Percentiles rank a stretch among this genome's conserved stretches.
phyloP scores from a whole-genome alignment of 2,329 filamentous ascomycete species.

The Thelonectria discophora region DNA sequence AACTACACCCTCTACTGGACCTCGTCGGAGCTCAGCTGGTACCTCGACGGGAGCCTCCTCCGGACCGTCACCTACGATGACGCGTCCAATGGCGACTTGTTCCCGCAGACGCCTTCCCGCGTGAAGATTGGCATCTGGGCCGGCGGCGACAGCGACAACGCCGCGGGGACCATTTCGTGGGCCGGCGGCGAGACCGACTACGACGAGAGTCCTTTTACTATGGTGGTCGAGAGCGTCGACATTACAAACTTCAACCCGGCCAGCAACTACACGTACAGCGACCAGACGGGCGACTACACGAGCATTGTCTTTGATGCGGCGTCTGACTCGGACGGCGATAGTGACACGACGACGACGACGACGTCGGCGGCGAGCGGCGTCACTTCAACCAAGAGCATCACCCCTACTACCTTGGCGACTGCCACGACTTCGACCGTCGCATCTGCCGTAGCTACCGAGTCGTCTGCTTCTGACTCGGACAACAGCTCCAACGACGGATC shows the following conservation, averaged over 20 bases:
- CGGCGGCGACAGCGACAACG: slow-evolving; percentile 49
- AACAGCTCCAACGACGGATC: neutral
- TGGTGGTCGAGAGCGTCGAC: slow-evolving; percentile 60
- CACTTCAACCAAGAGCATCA: too few relatives aligned
- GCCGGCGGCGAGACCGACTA: slow-evolving; percentile 64
- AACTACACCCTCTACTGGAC: slow-evolving; percentile 77
- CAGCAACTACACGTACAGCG: slow-evolving; percentile 47
- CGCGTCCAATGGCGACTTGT: slow-evolving; percentile 58
- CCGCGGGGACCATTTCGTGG: slow-evolving; percentile 72
- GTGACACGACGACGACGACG: neutral
- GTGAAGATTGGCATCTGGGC: slow-evolving; percentile 69
- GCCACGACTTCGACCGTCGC: neutral
- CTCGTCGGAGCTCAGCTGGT: slow-evolving; percentile 64
- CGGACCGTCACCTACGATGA: slow-evolving; percentile 50
- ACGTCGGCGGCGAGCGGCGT: too few relatives aligned
- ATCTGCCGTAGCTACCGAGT: neutral
- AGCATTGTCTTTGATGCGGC: slow-evolving; percentile 36
- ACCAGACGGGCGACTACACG: slow-evolving; percentile 35
- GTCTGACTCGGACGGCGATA: neutral
- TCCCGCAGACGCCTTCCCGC: slow-evolving; percentile 76
- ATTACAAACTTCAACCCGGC: slow-evolving; percentile 52
- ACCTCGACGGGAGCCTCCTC: slow-evolving; percentile 58
- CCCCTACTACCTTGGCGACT: neutral
- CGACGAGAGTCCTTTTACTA: slow-evolving; percentile 62
- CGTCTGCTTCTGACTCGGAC: neutral